Evolutionary conservation across 768 basidiomycete genomes (phyloP).

Genomic region (Termitomyces sp.): DNA sequence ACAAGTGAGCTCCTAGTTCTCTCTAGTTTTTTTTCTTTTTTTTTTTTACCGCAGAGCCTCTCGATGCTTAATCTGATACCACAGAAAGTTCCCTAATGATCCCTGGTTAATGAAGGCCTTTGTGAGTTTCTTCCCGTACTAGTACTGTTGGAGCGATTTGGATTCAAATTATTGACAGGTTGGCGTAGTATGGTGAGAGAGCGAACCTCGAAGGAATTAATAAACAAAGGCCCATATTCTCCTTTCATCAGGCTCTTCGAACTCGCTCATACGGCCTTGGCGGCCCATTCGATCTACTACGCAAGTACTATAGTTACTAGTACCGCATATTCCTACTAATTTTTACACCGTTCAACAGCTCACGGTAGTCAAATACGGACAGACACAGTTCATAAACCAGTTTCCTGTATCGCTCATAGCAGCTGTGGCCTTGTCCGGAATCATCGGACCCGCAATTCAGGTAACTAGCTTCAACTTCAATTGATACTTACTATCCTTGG

Average conservation of each 20-base stretch:
- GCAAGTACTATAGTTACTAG: not conserved
- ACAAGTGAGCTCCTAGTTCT: slow-evolving; percentile 2
- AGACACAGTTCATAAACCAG: not conserved
- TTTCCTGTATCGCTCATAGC: slow-evolving; percentile 2
- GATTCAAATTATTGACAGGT: slow-evolving; percentile 5
- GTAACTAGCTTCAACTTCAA: not conserved
- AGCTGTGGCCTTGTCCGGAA: slow-evolving; percentile 6
- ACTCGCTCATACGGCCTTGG: slow-evolving; percentile 11
- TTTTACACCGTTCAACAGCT: slow-evolving; percentile 1
- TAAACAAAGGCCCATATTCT: not conserved
- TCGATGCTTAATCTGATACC: not conserved
- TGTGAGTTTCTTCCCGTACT: slow-evolving; percentile 1
- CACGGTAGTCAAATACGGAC: slow-evolving; percentile 9
- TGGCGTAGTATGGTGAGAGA: slow-evolving; percentile 10
- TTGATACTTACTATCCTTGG: not conserved
- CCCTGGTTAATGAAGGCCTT: slow-evolving; percentile 8
- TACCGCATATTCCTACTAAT: not conserved
- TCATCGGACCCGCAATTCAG: slow-evolving; percentile 13
- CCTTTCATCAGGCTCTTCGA: slow-evolving; percentile 9
- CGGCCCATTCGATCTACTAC: slow-evolving; percentile 13
- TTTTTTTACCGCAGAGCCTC: too few species aligned
- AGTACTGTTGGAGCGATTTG: not conserved
- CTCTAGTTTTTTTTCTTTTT: too few species aligned
- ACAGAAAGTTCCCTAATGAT: slow-evolving; percentile 14
- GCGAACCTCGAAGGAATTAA: not conserved